Conservation (phyloP, 2,329 filamentous ascomycete species). For the Bipolaris sorokiniana region DNA sequence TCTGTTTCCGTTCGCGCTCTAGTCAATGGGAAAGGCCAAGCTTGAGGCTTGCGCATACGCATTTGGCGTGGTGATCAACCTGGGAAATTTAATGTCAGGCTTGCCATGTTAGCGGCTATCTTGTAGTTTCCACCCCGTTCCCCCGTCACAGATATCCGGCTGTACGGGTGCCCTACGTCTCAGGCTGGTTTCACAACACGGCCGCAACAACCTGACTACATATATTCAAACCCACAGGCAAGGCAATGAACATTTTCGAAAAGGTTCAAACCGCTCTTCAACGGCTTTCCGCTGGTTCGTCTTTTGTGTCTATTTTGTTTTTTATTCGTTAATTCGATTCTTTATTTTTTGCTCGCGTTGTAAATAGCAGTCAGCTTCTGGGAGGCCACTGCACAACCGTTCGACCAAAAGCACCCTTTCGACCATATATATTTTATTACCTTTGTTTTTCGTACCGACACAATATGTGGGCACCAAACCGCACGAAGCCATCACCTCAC, state of each 20-base stretch:
- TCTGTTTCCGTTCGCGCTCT: too few relatives aligned
- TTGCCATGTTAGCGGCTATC: neutral
- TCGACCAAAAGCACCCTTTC: neutral
- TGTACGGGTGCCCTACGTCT: conserved; percentile 36
- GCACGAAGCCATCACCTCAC: conserved; percentile 36
- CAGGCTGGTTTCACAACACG: conserved; percentile 41
- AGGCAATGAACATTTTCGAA: conserved; percentile 1
- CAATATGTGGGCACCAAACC: conserved; percentile 45
- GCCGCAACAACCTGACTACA: conserved; percentile 18
- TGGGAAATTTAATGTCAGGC: conserved; percentile 1
- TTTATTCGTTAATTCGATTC: neutral
- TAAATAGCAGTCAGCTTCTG: conserved; percentile 1
- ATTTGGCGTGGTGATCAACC: neutral
- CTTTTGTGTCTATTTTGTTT: neutral
- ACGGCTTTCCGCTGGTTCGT: neutral
- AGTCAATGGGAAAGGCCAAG: too few relatives aligned
- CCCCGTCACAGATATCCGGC: conserved; percentile 26
- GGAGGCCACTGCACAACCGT: neutral
- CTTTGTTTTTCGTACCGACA: neutral
- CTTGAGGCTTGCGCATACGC: too few relatives aligned
- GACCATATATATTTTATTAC: neutral
- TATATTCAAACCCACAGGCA: neutral
- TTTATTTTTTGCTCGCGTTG: neutral
- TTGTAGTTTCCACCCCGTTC: too few relatives aligned
- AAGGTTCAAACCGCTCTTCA: neutral